Evolutionary conservation across 164 flowering plant species (phyloP), one percentile per base, ranked within the genome.

Genomic region (Magnolia changhungtana): DNA sequence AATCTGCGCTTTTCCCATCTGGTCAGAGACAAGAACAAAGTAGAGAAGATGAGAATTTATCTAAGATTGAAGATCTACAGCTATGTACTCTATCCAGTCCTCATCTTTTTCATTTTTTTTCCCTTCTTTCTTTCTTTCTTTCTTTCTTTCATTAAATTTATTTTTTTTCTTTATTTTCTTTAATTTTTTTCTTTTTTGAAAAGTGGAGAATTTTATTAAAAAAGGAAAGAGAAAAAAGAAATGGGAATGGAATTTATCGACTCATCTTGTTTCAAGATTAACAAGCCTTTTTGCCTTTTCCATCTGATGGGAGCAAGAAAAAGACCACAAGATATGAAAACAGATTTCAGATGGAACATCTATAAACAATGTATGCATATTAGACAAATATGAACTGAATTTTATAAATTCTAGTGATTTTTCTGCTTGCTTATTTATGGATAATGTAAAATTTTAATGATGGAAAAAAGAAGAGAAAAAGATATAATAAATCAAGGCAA

Each of bases 1-100:
- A 72, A 80, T 96, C 99, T 78, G 85, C 86, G 85, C 98, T 96
- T 78, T 94, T 96, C 66, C 94, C 98, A 89, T 96, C 98, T 96
- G 84, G 11, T 49, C 10, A 75, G n/a, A 81, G 67, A 66, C 55
- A 74, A 55, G 19, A 27, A 69, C 18, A 55, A 58, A 68, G 74
- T 74, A 3, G 11, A 24, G 24, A 63, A 7, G 37, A 45, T 14
- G 29, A 63, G 20, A 7, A 45, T n/a, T 4, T 23, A 63, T 71
- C 21, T 9, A 21, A 71, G 52, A 72, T 8, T 19, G 31, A n/a
- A 9, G 9, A 45, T 70, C 72, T n/a, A 71, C 61, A 71, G 50
- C 7, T 37, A 37, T 37, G 45, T 37, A 5, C 45, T 37, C 45
- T 37, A 37, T 37, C 45, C 45, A 37, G 45, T 37, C 45, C 45